Percentiles rank a stretch among this genome's conserved stretches.
phyloP scores from a whole-genome alignment of 2,329 filamentous ascomycete genomes.

The Arthrobotrys musiformis region DNA sequence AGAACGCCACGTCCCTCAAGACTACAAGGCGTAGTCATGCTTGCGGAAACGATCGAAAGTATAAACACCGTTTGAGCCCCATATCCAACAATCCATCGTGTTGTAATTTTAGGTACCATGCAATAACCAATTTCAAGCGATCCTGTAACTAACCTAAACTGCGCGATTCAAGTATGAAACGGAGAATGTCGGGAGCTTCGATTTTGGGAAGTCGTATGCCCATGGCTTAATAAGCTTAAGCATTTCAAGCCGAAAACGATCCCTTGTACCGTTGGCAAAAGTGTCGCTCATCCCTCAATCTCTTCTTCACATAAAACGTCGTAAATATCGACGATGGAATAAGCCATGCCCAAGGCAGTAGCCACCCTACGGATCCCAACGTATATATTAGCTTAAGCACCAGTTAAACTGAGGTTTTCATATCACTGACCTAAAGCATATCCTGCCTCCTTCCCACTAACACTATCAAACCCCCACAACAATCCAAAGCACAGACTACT shows the following conservation, averaged over 20 bases:
- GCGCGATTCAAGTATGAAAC: too few species aligned
- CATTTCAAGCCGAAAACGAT: slow-evolving; percentile 42
- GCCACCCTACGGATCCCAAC: slow-evolving; percentile 27
- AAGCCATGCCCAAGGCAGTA: slow-evolving; percentile 50
- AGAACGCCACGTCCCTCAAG: not conserved
- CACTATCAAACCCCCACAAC: slow-evolving; percentile 49
- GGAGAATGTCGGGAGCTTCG: too few species aligned
- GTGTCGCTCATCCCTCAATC: slow-evolving; percentile 52
- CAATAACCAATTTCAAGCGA: not conserved
- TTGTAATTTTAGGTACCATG: not conserved
- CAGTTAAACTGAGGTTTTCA: not conserved
- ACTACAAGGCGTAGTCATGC: not conserved
- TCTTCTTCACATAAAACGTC: slow-evolving; percentile 53
- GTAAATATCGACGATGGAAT: slow-evolving; percentile 49
- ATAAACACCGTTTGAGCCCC: too few species aligned
- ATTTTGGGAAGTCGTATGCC: not conserved
- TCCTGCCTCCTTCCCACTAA: slow-evolving; percentile 47
- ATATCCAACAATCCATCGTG: not conserved
- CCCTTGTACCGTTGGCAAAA: slow-evolving; percentile 48
- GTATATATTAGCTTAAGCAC: slow-evolving; percentile 11
- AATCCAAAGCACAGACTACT: slow-evolving; percentile 50
- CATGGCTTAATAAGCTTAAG: not conserved
- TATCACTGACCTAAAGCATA: slow-evolving; percentile 44
- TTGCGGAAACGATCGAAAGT: not conserved
- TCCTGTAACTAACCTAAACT: too few species aligned